These are phyloP conservation scores for Colletotrichum sp. DNA, from an alignment of 2,329 filamentous ascomycete species.

Conservation along the genomic window DNA sequence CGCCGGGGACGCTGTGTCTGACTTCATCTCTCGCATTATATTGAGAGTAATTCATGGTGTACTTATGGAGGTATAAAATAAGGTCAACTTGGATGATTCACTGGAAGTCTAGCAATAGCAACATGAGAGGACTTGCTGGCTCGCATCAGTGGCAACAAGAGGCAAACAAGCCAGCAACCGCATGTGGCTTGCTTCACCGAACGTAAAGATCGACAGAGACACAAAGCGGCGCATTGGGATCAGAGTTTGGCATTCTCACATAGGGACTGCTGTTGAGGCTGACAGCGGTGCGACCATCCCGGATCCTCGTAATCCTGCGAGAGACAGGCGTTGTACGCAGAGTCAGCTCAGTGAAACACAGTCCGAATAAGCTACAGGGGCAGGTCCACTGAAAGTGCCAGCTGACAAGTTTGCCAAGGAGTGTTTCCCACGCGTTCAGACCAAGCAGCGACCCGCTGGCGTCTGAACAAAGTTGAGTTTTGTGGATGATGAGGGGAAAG, in stretches of 20 bases:
- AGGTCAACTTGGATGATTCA: not conserved
- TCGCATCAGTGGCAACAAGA: not conserved
- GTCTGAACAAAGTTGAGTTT: constrained; percentile 12
- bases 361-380: not conserved
- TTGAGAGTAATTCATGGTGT: not conserved
- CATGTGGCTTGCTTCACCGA: not conserved
- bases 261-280: not conserved
- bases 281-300: not conserved
- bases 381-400: not conserved
- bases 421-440: not conserved
- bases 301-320: not conserved
- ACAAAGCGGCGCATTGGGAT: not conserved
- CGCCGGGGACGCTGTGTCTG: not conserved
- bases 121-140: not conserved
- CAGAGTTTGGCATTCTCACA: not conserved
- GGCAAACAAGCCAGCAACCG: not conserved
- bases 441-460: constrained; percentile 1
- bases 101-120: not conserved
- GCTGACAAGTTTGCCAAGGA: not conserved
- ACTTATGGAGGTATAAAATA: not conserved
- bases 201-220: not conserved
- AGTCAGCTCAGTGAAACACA: not conserved
- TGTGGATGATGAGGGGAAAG: constrained; percentile 18
- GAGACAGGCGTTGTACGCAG: not conserved
- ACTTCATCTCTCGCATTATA: not conserved